These are phyloP conservation scores for Rhizomucor miehei DNA, from an alignment of 371 early-diverging fungal genomes.

Conservation along the genomic window DNA sequence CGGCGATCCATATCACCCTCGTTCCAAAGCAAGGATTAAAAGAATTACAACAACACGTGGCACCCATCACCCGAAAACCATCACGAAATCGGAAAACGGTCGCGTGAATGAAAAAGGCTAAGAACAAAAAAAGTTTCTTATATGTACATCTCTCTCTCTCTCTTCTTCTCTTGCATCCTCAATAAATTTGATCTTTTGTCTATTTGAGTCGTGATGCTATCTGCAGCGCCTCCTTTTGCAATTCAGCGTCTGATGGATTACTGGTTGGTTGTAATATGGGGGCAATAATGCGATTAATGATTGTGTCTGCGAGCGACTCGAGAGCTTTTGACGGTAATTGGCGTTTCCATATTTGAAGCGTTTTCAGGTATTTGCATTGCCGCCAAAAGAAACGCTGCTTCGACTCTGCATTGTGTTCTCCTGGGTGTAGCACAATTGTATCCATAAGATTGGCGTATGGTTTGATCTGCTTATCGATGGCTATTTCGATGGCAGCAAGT, in stretches of 20 bases:
- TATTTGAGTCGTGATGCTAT: slow-evolving; percentile 16
- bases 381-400: slow-evolving; percentile 36
- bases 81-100: slow-evolving; percentile 27
- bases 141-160: background rate
- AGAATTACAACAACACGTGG: slow-evolving; percentile 24
- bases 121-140: too few relatives aligned
- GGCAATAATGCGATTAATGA: slow-evolving; percentile 23
- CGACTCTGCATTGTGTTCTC: slow-evolving; percentile 14
- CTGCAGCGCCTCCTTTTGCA: slow-evolving; percentile 16
- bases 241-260: slow-evolving; percentile 13
- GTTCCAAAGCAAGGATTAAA: slow-evolving; percentile 31
- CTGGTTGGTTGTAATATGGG: slow-evolving; percentile 25
- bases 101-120: background rate
- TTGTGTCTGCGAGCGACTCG: slow-evolving; percentile 13
- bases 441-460: slow-evolving; percentile 26
- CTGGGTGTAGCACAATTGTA: slow-evolving; percentile 11
- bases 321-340: slow-evolving; percentile 23
- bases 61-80: slow-evolving; percentile 28
- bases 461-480: slow-evolving; percentile 27
- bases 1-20: slow-evolving; percentile 39
- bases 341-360: slow-evolving; percentile 24
- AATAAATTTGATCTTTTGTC: background rate
- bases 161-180: background rate
- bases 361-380: slow-evolving; percentile 40
- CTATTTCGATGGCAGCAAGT: slow-evolving; percentile 13